These are phyloP conservation scores for Botrytis fabae DNA, from an alignment of 2,329 filamentous ascomycete species.

Conservation along the genomic window DNA sequence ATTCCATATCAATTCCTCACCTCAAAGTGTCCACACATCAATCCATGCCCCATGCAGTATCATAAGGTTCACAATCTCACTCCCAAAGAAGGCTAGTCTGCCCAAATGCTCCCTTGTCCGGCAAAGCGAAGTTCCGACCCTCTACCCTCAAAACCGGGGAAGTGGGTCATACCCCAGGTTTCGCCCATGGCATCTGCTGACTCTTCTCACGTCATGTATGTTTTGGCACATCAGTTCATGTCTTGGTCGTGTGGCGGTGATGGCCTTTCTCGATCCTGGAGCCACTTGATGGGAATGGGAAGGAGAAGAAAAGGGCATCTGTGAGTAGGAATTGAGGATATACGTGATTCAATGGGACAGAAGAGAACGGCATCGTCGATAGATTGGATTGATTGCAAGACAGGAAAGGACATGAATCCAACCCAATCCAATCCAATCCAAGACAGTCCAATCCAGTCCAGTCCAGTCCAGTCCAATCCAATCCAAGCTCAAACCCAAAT, in stretches of 20 bases:
- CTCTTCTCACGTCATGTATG: background rate
- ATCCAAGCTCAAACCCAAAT: no score
- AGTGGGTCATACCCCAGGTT: slow-evolving; percentile 20
- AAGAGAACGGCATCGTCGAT: no score
- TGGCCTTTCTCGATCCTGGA: no score
- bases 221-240: background rate
- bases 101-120: background rate
- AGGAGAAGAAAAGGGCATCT: no score
- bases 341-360: background rate
- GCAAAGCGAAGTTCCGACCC: background rate
- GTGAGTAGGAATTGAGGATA: background rate
- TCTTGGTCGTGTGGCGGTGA: background rate
- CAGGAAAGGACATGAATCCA: no score
- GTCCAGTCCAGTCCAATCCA: no score
- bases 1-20: background rate
- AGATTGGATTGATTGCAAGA: no score
- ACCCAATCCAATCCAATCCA: background rate
- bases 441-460: no score
- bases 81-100: background rate
- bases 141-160: slow-evolving; percentile 9
- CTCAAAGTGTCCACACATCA: background rate
- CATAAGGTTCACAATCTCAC: background rate
- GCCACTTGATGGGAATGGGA: no score
- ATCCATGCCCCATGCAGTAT: slow-evolving; percentile 4
- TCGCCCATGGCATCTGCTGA: slow-evolving; percentile 11